These are phyloP conservation scores for Vanderwaltozyma tropicalis DNA, from an alignment of 805 yeast species.

Conservation along the genomic window DNA sequence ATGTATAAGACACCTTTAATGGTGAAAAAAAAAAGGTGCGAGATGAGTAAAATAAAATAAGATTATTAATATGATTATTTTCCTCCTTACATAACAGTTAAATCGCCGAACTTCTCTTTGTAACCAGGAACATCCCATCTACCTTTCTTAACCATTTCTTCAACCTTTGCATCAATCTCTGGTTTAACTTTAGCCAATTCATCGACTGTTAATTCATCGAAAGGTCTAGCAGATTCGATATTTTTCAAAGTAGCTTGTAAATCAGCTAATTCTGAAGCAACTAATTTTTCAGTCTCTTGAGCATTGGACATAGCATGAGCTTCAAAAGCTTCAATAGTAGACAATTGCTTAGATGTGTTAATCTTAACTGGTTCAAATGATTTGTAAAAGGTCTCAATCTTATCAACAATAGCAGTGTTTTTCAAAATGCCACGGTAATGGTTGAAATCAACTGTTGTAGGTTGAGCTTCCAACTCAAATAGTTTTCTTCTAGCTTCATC, in stretches of 20 bases:
- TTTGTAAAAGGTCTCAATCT: constrained; percentile 67
- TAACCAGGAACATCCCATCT: constrained; percentile 98
- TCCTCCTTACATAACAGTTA: constrained; percentile 65
- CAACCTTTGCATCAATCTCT: constrained; percentile 92
- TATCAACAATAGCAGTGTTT: constrained; percentile 69
- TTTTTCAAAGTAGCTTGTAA: constrained; percentile 82
- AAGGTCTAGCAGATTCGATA: constrained; percentile 95
- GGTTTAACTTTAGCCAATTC: constrained; percentile 94
- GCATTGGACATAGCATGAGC: constrained; percentile 94
- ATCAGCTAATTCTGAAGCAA: constrained; percentile 73
- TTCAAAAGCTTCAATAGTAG: constrained; percentile 88
- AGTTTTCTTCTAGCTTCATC: constrained; percentile 90
- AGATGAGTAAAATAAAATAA: too few relatives aligned
- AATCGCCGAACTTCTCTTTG: constrained; percentile 95
- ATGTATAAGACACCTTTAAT: too few relatives aligned
- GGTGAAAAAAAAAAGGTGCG: too few relatives aligned
- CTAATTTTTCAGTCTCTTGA: constrained; percentile 81
- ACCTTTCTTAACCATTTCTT: constrained; percentile 90
- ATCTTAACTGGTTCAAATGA: constrained; percentile 74
- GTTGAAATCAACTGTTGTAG: constrained; percentile 69
- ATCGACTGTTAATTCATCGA: constrained; percentile 91
- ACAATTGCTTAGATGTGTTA: constrained; percentile 81
- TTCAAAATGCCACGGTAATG: constrained; percentile 72
- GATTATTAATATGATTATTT: too few relatives aligned
- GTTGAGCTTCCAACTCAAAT: constrained; percentile 58